Base-by-base conservation (phyloP, 2,329 filamentous ascomycete species). In the Neoarthrinium moseri region DNA sequence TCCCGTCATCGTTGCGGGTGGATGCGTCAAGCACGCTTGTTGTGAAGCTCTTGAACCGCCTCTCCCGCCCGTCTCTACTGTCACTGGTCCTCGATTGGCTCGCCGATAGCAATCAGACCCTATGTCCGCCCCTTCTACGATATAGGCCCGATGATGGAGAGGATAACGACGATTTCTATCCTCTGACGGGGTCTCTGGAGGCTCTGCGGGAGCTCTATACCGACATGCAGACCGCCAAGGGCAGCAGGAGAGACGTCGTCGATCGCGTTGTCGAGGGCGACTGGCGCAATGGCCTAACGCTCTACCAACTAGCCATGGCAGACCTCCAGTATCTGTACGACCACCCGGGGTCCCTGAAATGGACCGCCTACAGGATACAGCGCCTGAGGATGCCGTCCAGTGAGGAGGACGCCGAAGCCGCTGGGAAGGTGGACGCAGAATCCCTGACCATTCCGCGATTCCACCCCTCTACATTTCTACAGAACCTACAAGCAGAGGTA, bases 21-120 rank as follows among this genome's bases (percentile, higher is more conserved):
- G 78, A 83, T 47, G 73, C 86, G 7, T 72, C 78, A 48, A 86
- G 85, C 59, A 71, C 79, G 36, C 73, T 82, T 23, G 78, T 90
- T 39, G 64, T 78, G 52, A 89, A 87, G 63, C 74, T 79, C 32
- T 74, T 95, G 39, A 77, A 73, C 49, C 84, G 84, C 45, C 76
- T 95, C 15, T 86, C 88, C 2, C 83, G 89, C 41, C 71, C 83
- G 37, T 83, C 87, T 0, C 77, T 95, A 18, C 69, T 94, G 21
- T 80, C 83, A 0, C 76, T 95, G 7, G 86, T 80, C 1, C 75
- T 91, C 18, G 78, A 86, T 68, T 95, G 90, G 90, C 81, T 95
- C 3, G 80, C 86, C 47, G 80, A 85, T 39, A 72, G 75, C 51
- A 84, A 87, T 51, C 71, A 82, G 32, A 66, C 75, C 4, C 70